phyloP scores from a whole-genome alignment of 495 filamentous ascomycete species.

The Talaromyces stipitatus region DNA sequence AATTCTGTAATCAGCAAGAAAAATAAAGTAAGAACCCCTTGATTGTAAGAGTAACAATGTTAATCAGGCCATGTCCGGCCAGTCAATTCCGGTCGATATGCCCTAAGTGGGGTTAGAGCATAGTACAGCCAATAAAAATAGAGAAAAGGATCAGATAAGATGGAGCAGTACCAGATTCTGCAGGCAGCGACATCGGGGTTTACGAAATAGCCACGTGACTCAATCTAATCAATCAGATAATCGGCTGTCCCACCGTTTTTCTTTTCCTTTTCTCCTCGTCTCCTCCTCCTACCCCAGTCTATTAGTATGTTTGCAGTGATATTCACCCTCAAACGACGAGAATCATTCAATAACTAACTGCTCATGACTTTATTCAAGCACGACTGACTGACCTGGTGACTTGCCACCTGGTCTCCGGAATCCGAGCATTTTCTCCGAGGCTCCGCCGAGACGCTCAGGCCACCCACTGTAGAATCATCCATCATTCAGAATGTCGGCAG shows the following conservation, averaged over 20 bases:
- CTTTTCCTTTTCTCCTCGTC: slow-evolving; percentile 5
- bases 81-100: neutral
- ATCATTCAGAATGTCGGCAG: neutral
- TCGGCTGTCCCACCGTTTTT: slow-evolving; percentile 15
- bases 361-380: slow-evolving; percentile 5
- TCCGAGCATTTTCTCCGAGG: neutral
- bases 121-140: slow-evolving; percentile 6
- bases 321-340: no score
- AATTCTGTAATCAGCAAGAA: no score
- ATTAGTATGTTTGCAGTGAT: no score
- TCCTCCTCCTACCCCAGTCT: slow-evolving; percentile 11
- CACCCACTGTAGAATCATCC: neutral
- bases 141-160: slow-evolving; percentile 14
- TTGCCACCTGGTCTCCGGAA: neutral
- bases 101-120: neutral
- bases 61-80: neutral
- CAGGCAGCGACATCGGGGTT: slow-evolving; percentile 9
- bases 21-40: no score
- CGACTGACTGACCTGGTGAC: neutral
- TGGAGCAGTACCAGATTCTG: neutral
- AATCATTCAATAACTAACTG: neutral
- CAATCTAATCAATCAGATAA: slow-evolving; percentile 36
- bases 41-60: no score
- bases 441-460: neutral
- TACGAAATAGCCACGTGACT: neutral